Percentiles rank a stretch among this genome's conserved stretches.
Evolutionary conservation across 768 basidiomycete species (phyloP).

Genomic region (Auriscalpium microsporum): DNA sequence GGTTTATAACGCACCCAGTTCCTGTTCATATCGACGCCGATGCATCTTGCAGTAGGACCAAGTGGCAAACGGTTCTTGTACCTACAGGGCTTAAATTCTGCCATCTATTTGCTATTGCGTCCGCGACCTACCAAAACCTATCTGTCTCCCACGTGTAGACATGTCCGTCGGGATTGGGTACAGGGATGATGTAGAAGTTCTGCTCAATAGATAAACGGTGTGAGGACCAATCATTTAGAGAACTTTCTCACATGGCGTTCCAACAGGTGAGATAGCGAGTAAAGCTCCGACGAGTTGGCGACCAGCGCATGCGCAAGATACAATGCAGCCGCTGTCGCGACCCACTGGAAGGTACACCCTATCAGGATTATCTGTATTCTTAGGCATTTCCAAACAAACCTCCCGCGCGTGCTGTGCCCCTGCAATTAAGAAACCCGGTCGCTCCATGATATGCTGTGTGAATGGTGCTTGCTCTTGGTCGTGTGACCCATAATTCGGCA

Average conservation of each 20-base stretch:
- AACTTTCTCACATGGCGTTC: constrained; percentile 35
- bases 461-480: constrained; percentile 6
- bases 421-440: constrained; percentile 50
- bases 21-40: constrained; percentile 70
- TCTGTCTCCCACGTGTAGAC: constrained; percentile 64
- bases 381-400: constrained; percentile 30
- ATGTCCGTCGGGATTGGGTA: constrained; percentile 68
- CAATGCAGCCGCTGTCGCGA: constrained; percentile 64
- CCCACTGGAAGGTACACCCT: constrained; percentile 45
- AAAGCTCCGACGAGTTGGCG: constrained; percentile 35
- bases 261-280: constrained; percentile 42
- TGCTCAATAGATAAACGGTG: constrained; percentile 11
- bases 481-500: constrained; percentile 1
- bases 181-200: constrained; percentile 63
- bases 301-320: constrained; percentile 70
- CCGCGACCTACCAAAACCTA: constrained; percentile 45
- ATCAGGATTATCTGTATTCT: not conserved
- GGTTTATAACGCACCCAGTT: not conserved
- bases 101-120: not conserved
- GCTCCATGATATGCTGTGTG: constrained; percentile 26
- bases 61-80: constrained; percentile 64
- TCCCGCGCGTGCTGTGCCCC: constrained; percentile 74
- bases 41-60: constrained; percentile 40
- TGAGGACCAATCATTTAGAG: not conserved
- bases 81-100: constrained; percentile 22